A percentile compares a stretch with the other conserved stretches of the same genome.
Evolutionary conservation across 2,329 filamentous ascomycete genomes (phyloP).

Genomic region (Daldinia sp.): DNA sequence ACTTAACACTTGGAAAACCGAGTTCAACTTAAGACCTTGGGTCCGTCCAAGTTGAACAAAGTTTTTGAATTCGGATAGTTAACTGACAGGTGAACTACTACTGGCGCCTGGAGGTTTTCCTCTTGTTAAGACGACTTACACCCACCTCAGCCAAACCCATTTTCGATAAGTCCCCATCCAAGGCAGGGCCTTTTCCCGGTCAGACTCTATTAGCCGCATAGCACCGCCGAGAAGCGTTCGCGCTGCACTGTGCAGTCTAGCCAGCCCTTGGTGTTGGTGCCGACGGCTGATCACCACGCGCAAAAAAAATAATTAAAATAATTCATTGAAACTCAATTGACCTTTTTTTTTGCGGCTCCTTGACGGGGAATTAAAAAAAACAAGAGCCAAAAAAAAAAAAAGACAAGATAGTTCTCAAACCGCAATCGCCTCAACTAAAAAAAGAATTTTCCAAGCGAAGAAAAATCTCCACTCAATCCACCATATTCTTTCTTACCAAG

Average conservation of each 20-base stretch:
- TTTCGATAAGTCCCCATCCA: slow-evolving; percentile 34
- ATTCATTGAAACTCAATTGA: slow-evolving; percentile 37
- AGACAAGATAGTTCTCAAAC: slow-evolving; percentile 30
- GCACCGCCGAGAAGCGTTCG: slow-evolving; percentile 31
- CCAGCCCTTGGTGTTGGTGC: slow-evolving; percentile 29
- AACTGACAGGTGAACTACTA: slow-evolving; percentile 20
- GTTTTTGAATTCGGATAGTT: too few species aligned
- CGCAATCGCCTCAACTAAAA: slow-evolving; percentile 36
- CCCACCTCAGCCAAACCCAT: slow-evolving; percentile 30
- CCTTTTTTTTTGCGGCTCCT: slow-evolving; percentile 36
- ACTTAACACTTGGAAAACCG: slow-evolving; percentile 5
- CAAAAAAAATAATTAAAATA: slow-evolving; percentile 18
- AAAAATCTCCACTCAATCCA: slow-evolving; percentile 39
- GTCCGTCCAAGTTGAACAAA: slow-evolving; percentile 18
- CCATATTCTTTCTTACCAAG: slow-evolving; percentile 26
- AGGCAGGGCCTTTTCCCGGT: slow-evolving; percentile 37
- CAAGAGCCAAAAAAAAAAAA: slow-evolving; percentile 8
- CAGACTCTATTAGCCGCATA: slow-evolving; percentile 39
- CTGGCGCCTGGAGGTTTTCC: slow-evolving; percentile 17
- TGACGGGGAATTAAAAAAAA: slow-evolving; percentile 23
- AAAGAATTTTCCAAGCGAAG: slow-evolving; percentile 35
- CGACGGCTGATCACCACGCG: slow-evolving; percentile 35
- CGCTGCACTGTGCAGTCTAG: slow-evolving; percentile 35
- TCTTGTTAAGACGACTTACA: slow-evolving; percentile 33
- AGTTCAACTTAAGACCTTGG: slow-evolving; percentile 13